These are phyloP conservation scores for Lithohypha guttulata DNA, from an alignment of 2,329 filamentous ascomycete species.

Conservation along the genomic window DNA sequence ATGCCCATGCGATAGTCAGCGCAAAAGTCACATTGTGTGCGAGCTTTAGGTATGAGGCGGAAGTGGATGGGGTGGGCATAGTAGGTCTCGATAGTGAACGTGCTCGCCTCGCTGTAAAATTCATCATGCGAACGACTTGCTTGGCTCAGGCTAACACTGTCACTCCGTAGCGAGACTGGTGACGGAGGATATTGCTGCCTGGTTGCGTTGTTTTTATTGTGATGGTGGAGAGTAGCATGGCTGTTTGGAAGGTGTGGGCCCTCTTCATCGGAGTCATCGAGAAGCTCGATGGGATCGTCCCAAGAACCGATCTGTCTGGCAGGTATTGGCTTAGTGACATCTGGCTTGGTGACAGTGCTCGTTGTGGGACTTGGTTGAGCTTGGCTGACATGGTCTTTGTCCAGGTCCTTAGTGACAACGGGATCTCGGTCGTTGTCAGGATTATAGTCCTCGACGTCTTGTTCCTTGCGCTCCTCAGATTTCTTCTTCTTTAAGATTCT, in stretches of 20 bases:
- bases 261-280: neutral
- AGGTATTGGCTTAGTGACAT: neutral
- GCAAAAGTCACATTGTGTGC: conserved; percentile 19
- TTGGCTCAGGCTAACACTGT: no score
- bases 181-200: neutral
- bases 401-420: neutral
- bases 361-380: no score
- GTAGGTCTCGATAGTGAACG: conserved; percentile 10
- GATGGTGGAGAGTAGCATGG: neutral
- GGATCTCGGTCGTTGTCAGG: neutral
- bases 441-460: neutral
- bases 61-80: conserved; percentile 23
- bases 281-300: neutral
- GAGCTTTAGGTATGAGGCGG: conserved; percentile 9
- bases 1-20: conserved; percentile 18
- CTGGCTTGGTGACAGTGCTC: no score
- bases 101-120: neutral
- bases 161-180: neutral
- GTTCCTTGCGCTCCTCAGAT: neutral
- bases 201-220: neutral
- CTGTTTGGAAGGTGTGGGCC: no score
- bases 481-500: neutral
- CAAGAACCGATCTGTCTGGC: neutral
- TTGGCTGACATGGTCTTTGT: no score
- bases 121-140: no score